These are phyloP conservation scores for Apiospora pterosperma DNA, from an alignment of 2,329 filamentous ascomycete species.

Conservation along the genomic window DNA sequence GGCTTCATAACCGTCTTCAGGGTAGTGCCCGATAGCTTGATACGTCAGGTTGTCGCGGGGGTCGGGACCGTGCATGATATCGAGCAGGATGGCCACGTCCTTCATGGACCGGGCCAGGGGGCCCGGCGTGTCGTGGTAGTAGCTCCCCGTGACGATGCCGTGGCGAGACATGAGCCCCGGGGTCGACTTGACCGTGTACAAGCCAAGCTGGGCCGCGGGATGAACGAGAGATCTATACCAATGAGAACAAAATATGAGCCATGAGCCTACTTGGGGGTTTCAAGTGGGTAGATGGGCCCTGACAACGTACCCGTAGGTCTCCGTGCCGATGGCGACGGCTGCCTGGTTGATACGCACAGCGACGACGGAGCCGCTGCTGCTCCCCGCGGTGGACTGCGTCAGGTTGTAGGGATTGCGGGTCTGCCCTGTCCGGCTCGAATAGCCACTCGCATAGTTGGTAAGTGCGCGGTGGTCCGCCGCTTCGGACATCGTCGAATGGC, in stretches of 20 bases:
- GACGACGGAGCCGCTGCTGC: conserved; percentile 9
- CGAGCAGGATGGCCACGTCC: conserved; percentile 26
- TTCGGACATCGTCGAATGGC: not conserved
- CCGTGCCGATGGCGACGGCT: not conserved
- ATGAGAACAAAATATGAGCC: too few species aligned
- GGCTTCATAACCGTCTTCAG: not conserved
- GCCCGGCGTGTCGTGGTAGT: conserved; percentile 25
- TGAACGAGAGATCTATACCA: conserved; percentile 9
- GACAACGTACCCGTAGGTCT: not conserved
- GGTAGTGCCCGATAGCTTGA: not conserved
- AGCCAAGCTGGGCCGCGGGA: conserved; percentile 16
- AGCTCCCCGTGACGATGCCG: conserved; percentile 24
- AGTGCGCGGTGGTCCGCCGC: not conserved
- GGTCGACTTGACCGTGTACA: conserved; percentile 11
- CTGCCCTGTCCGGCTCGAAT: conserved; percentile 8
- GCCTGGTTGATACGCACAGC: not conserved
- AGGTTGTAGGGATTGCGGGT: conserved; percentile 11
- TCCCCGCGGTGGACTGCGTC: conserved; percentile 8
- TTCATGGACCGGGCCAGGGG: conserved; percentile 26
- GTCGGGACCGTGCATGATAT: conserved; percentile 20
- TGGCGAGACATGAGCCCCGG: conserved; percentile 18
- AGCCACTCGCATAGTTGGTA: not conserved
- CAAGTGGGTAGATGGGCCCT: too few species aligned
- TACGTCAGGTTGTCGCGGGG: not conserved
- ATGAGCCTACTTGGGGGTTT: too few species aligned